A percentile compares a stretch with the other conserved stretches of the same genome.
Conservation (phyloP, 306 rosid genomes). For the Vigna radiata region DNA sequence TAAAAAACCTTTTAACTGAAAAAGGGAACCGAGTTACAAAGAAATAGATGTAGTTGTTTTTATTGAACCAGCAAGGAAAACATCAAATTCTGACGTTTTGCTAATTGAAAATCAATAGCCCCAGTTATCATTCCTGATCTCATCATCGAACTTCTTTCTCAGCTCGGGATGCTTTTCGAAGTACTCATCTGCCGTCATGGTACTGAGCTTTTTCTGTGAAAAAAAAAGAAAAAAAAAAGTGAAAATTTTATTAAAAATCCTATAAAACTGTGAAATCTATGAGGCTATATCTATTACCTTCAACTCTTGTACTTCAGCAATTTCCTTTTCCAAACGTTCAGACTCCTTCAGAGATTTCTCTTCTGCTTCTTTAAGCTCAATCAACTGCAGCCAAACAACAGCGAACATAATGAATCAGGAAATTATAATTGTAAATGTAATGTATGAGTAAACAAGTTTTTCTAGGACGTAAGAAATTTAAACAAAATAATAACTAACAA, state of each 20-base stretch:
- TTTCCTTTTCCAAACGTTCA: conserved; percentile 91
- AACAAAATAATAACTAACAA: neutral
- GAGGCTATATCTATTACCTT: conserved; percentile 63
- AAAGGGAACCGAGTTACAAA: conserved; percentile 44
- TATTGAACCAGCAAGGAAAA: conserved; percentile 58
- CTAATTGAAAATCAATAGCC: conserved; percentile 72
- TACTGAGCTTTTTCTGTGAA: conserved; percentile 78
- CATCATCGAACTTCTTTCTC: conserved; percentile 91
- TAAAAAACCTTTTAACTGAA: conserved; percentile 24
- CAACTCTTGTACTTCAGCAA: conserved; percentile 79
- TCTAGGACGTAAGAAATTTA: neutral
- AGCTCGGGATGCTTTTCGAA: conserved; percentile 91
- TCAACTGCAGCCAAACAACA: conserved; percentile 58
- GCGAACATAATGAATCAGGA: conserved; percentile 5
- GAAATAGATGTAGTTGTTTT: conserved; percentile 55
- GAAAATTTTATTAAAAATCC: conserved; percentile 30
- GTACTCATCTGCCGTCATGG: conserved; percentile 98
- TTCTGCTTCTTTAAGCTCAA: conserved; percentile 95
- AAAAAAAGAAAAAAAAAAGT: neutral
- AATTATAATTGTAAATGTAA: neutral
- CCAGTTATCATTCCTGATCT: conserved; percentile 91
- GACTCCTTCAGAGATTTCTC: conserved; percentile 83
- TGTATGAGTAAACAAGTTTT: neutral
- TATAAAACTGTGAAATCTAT: conserved; percentile 1
- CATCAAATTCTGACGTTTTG: conserved; percentile 49